Evolutionary conservation across 805 yeast genomes (phyloP).

Genomic region (Monosporozyma unispora): DNA sequence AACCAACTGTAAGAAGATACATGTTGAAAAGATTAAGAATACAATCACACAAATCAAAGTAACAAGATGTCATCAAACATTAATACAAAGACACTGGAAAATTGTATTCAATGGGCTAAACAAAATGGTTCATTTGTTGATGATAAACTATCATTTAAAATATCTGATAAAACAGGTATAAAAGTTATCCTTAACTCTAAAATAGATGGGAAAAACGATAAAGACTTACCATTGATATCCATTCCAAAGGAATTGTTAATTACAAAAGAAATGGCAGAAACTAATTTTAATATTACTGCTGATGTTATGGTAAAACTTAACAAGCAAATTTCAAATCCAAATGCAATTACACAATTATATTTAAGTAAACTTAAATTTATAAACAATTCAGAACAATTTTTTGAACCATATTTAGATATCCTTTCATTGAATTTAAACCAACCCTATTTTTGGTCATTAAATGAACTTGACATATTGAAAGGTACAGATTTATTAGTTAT

Average conservation of each 20-base stretch:
- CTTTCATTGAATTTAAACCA: constrained; percentile 45
- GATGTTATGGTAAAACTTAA: neutral
- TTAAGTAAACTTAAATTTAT: constrained; percentile 38
- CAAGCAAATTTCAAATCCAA: constrained; percentile 15
- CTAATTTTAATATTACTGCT: neutral
- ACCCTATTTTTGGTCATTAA: constrained; percentile 58
- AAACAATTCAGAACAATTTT: constrained; percentile 13
- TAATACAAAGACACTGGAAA: constrained; percentile 4
- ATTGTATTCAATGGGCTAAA: constrained; percentile 32
- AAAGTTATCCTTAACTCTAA: constrained; percentile 9
- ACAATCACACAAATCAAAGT: no score
- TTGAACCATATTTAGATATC: constrained; percentile 39
- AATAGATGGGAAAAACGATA: constrained; percentile 2
- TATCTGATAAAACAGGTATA: constrained; percentile 28
- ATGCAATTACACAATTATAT: constrained; percentile 31
- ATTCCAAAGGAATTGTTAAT: constrained; percentile 34
- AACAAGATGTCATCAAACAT: neutral
- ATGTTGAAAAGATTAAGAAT: no score
- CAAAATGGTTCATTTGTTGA: constrained; percentile 34
- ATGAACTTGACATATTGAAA: constrained; percentile 41
- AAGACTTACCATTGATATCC: constrained; percentile 24
- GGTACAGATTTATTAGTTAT: constrained; percentile 67
- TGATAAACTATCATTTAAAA: constrained; percentile 28
- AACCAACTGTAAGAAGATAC: no score
- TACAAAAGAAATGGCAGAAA: constrained; percentile 30